Evolutionary conservation across 208 protist species (phyloP).

Genomic region (Leptomonas pyrrhocoris): DNA sequence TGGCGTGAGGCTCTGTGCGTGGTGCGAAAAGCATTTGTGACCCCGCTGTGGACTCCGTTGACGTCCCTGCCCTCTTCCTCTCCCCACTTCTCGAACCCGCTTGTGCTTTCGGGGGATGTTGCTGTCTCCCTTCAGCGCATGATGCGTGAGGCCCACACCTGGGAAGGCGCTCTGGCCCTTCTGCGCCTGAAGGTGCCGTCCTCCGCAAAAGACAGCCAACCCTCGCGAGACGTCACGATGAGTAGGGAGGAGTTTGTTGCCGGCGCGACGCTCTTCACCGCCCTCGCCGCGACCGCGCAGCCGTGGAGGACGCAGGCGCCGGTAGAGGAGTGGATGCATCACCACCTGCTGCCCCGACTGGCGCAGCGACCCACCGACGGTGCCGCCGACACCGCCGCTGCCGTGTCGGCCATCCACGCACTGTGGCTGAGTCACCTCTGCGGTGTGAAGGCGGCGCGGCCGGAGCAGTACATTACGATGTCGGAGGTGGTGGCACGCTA

Average conservation of each 20-base stretch:
- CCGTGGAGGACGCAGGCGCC: conserved; percentile 62
- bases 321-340: conserved; percentile 41
- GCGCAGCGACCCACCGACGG: background rate
- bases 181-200: conserved; percentile 4
- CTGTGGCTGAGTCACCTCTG: conserved; percentile 67
- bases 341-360: conserved; percentile 29
- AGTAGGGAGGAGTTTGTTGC: background rate
- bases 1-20: conserved; percentile 34
- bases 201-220: too few relatives aligned
- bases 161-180: conserved; percentile 24
- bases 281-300: conserved; percentile 31
- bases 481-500: conserved; percentile 18
- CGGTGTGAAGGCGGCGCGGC: conserved; percentile 43
- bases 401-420: conserved; percentile 25
- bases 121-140: conserved; percentile 15
- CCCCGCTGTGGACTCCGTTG: background rate
- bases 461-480: conserved; percentile 54
- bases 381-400: background rate
- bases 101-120: conserved; percentile 1
- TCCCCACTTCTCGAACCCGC: background rate
- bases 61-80: background rate
- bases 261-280: conserved; percentile 46
- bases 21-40: conserved; percentile 14
- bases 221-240: background rate
- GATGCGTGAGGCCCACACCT: conserved; percentile 31